Conservation (phyloP, 2,329 filamentous ascomycete genomes). For the Aureobasidium melanogenum region DNA sequence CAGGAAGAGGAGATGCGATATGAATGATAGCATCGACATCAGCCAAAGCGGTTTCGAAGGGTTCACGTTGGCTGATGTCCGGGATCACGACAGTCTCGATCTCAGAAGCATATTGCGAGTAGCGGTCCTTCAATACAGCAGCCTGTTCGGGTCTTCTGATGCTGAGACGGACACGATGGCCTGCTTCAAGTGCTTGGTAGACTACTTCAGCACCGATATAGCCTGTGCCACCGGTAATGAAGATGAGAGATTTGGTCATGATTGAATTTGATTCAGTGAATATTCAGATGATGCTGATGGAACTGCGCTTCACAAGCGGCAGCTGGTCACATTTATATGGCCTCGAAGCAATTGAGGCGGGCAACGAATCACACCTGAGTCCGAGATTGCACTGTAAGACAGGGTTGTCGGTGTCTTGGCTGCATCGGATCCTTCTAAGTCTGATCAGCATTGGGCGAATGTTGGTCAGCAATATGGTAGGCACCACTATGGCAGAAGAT, state of each 20-base stretch:
- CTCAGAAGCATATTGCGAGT: background rate
- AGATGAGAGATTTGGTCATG: slow-evolving; percentile 8
- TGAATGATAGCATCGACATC: slow-evolving; percentile 23
- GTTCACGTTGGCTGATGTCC: slow-evolving; percentile 13
- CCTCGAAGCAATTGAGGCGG: background rate
- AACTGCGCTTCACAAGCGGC: too few species aligned
- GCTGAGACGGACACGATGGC: slow-evolving; percentile 17
- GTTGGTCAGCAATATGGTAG: background rate
- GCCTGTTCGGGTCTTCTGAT: slow-evolving; percentile 15
- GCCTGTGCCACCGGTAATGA: slow-evolving; percentile 23
- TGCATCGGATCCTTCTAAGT: background rate
- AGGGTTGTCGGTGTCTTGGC: background rate
- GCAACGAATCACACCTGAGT: background rate
- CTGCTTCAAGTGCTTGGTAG: slow-evolving; percentile 15
- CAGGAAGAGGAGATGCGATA: slow-evolving; percentile 23
- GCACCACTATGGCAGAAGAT: too few species aligned
- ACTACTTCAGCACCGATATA: slow-evolving; percentile 23
- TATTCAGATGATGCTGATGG: too few species aligned
- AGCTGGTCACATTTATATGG: background rate
- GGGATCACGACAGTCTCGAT: slow-evolving; percentile 16
- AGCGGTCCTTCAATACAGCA: background rate
- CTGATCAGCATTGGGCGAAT: background rate
- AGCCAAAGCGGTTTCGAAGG: slow-evolving; percentile 16
- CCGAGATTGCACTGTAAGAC: background rate
- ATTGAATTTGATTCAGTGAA: background rate